Conservation (phyloP, 768 basidiomycete species). For the Mycena polygramma region DNA sequence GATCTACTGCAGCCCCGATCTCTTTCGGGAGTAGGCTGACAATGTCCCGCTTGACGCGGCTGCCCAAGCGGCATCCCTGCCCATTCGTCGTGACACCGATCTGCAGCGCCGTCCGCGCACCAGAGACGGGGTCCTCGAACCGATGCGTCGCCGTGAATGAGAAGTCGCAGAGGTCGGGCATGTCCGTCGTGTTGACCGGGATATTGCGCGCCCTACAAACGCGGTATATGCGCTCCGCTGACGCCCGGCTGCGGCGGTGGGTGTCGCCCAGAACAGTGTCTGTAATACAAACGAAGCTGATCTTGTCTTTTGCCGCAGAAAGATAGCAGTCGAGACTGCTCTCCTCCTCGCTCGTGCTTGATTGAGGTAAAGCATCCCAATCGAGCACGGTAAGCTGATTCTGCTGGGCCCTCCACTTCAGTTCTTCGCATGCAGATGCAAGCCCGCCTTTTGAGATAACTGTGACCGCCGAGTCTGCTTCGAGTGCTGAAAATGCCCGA, state of each 20-base stretch:
- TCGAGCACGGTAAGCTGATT: constrained; percentile 72
- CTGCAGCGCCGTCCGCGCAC: constrained; percentile 68
- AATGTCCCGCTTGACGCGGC: constrained; percentile 86
- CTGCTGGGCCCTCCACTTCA: constrained; percentile 71
- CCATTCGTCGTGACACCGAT: constrained; percentile 93
- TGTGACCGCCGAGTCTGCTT: constrained; percentile 80
- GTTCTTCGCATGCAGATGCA: constrained; percentile 72
- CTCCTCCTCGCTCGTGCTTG: constrained; percentile 44
- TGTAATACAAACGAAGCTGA: constrained; percentile 79
- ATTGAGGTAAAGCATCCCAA: constrained; percentile 61
- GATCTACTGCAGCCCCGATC: constrained; percentile 80
- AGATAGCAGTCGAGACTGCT: constrained; percentile 65
- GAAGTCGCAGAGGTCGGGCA: constrained; percentile 89
- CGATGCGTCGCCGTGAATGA: constrained; percentile 90
- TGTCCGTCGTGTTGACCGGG: constrained; percentile 89
- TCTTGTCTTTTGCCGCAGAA: constrained; percentile 37
- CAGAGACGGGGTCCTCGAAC: constrained; percentile 67
- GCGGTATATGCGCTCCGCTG: constrained; percentile 70
- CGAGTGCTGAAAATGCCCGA: constrained; percentile 86
- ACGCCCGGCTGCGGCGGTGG: constrained; percentile 59
- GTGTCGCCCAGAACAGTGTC: constrained; percentile 72
- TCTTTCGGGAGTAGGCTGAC: constrained; percentile 79
- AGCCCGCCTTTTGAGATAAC: constrained; percentile 69
- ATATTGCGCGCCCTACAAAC: constrained; percentile 71
- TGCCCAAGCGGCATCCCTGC: constrained; percentile 87